Percentiles rank a stretch among this genome's conserved stretches.
Conservation (phyloP, 495 filamentous ascomycete species). For the Neurospora sp. region DNA sequence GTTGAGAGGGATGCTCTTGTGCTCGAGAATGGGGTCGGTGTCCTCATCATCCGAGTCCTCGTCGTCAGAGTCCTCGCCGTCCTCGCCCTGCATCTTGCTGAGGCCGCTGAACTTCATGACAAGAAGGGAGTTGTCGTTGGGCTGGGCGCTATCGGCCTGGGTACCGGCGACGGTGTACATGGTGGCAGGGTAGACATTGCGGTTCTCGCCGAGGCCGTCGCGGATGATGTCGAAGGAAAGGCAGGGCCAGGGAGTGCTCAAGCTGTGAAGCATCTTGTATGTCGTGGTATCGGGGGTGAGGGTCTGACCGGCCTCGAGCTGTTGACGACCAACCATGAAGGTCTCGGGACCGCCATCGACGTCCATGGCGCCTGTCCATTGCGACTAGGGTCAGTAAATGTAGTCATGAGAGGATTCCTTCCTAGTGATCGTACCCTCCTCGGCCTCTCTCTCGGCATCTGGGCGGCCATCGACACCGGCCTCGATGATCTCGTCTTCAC, state of each 20-base stretch:
- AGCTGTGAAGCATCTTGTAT: conserved; percentile 91
- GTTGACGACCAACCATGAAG: conserved; percentile 85
- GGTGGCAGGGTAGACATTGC: conserved; percentile 83
- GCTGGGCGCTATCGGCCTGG: conserved; percentile 65
- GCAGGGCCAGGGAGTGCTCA: conserved; percentile 91
- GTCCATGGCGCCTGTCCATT: conserved; percentile 63
- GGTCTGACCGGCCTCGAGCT: conserved; percentile 79
- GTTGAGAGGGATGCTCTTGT: conserved; percentile 71
- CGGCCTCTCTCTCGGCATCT: conserved; percentile 84
- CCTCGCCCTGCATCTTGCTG: conserved; percentile 66
- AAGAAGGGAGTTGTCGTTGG: conserved; percentile 84
- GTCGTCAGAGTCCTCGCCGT: conserved; percentile 55
- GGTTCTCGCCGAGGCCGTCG: conserved; percentile 81
- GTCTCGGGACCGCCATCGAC: conserved; percentile 67
- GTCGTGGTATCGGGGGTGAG: conserved; percentile 81
- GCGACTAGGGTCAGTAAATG: conserved; percentile 10
- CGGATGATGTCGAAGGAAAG: conserved; percentile 88
- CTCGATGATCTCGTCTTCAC: conserved; percentile 90
- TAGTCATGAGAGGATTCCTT: too few relatives aligned
- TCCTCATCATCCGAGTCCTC: conserved; percentile 69
- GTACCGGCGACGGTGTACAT: conserved; percentile 91
- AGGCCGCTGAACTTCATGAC: conserved; percentile 91
- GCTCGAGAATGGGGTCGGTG: conserved; percentile 88
- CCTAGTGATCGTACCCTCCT: conserved; percentile 42
- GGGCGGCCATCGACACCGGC: conserved; percentile 88